Conservation (phyloP, 192 early-diverging fungal genomes). For the Umbelopsis vinacea region DNA sequence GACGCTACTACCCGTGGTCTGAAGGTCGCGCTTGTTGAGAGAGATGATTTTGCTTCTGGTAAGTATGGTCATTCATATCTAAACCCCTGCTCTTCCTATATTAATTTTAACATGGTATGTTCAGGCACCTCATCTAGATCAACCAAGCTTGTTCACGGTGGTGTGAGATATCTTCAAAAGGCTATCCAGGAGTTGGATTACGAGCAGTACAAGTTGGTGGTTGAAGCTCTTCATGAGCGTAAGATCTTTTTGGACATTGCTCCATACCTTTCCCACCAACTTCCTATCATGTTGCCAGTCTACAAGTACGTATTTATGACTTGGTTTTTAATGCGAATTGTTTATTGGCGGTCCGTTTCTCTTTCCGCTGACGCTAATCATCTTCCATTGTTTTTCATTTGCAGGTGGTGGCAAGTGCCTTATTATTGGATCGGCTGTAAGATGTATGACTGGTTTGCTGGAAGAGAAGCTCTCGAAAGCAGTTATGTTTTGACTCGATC, state of each 20-base stretch:
- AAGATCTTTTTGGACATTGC: conserved; percentile 93
- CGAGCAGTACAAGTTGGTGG: conserved; percentile 95
- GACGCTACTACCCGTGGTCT: conserved; percentile 94
- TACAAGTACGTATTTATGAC: conserved; percentile 66
- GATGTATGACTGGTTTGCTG: conserved; percentile 89
- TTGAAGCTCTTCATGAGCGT: conserved; percentile 95
- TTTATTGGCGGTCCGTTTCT: too few species aligned
- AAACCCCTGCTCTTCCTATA: neutral
- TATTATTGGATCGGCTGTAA: conserved; percentile 97
- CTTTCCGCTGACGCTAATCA: too few species aligned
- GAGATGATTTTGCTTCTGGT: conserved; percentile 93
- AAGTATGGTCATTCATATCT: conserved; percentile 2
- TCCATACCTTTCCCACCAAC: conserved; percentile 90
- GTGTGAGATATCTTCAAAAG: conserved; percentile 96
- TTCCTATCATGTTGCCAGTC: conserved; percentile 95
- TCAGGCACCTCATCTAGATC: conserved; percentile 87
- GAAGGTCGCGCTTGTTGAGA: conserved; percentile 91
- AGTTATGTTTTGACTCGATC: conserved; percentile 84
- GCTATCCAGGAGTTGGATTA: conserved; percentile 93
- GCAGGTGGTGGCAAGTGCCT: conserved; percentile 93
- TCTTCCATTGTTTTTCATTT: conserved; percentile 8
- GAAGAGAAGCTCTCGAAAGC: conserved; percentile 76
- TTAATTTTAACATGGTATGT: neutral
- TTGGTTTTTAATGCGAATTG: neutral
- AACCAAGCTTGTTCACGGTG: conserved; percentile 97